Evolutionary conservation across 139 green algal genomes (phyloP).

Genomic region (Chlamydomonas sp.): DNA sequence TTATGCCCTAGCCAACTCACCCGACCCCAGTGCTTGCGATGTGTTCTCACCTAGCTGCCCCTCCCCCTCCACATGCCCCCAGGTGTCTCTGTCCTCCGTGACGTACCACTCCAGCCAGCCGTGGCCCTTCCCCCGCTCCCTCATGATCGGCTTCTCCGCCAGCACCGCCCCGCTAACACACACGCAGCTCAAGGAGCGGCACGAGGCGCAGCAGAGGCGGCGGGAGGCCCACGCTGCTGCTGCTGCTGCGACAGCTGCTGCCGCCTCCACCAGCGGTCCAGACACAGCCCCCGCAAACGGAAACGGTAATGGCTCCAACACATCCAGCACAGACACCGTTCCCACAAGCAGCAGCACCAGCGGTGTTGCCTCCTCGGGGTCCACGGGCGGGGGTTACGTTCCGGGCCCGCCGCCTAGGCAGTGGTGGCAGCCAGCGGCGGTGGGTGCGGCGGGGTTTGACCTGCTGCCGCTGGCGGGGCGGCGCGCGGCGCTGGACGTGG

Average conservation of each 20-base stretch:
- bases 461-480: conserved; percentile 25
- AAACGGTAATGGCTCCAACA: not conserved
- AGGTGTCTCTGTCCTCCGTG: conserved; percentile 16
- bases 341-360: not conserved
- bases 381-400: not conserved
- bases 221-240: no score
- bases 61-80: not conserved
- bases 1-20: no score
- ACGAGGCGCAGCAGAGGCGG: no score
- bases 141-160: conserved; percentile 88
- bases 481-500: conserved; percentile 34
- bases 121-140: conserved; percentile 87
- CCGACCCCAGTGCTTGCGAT: not conserved
- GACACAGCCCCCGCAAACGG: no score
- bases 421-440: conserved; percentile 26
- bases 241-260: no score
- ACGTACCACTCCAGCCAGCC: conserved; percentile 82
- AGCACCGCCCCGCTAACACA: not conserved
- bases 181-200: no score
- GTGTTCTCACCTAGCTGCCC: not conserved
- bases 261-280: no score
- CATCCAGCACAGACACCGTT: not conserved
- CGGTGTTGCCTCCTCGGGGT: not conserved
- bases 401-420: not conserved
- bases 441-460: not conserved